Evolutionary conservation across 805 yeast species (phyloP), one percentile per base, ranked within the genome.

Genomic region (Yamadazyma laniorum): DNA sequence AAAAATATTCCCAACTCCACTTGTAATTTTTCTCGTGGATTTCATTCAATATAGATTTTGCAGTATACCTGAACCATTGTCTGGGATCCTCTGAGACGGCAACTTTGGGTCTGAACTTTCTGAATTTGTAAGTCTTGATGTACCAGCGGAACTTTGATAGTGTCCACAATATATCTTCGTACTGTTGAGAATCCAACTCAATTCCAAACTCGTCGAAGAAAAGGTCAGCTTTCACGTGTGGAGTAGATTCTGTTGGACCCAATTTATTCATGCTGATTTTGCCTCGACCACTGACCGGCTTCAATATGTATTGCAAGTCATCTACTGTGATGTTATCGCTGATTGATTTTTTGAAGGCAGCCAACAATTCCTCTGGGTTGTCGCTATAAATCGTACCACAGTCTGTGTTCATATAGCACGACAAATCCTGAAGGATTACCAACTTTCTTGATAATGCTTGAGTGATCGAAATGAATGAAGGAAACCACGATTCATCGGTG

Each of bases 201-300:
- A 95, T 65, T n/a, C 95, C 85, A 51, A 95, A 82, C 53, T 93
- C 95, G 36, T 90, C 90, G 58, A 90, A 93, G 45, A 81, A 76
- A 36, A 93, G 64, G 43, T 86, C 85, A 0, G 89, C 76, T 27
- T 77, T 74, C 15, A 87, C 72, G 55, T 86, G 93, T 5, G 93
- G 93, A 16, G 61, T 52, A 0, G 67, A 57, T 31, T 78, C 82
- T 0, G 91, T 80, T 1, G 93, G 73, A 1, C 93, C 93, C 4
- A 68, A 58, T 56, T 93, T 93, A 61, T 86, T 86, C 12, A 93
- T 65, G 0, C 89, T 81, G 23, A 95, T 61, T 51, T 81, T 83
- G 25, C 98, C 98, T 29, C 72, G 68, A 18, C 98, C 98, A 7
- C 88, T 79, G 1, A 93, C 96, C 0, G 99, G 99, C 40, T 82